Percentiles rank a stretch among this genome's conserved stretches.
Conservation (phyloP, 2,329 filamentous ascomycete species). For the Colletotrichum kahawae region DNA sequence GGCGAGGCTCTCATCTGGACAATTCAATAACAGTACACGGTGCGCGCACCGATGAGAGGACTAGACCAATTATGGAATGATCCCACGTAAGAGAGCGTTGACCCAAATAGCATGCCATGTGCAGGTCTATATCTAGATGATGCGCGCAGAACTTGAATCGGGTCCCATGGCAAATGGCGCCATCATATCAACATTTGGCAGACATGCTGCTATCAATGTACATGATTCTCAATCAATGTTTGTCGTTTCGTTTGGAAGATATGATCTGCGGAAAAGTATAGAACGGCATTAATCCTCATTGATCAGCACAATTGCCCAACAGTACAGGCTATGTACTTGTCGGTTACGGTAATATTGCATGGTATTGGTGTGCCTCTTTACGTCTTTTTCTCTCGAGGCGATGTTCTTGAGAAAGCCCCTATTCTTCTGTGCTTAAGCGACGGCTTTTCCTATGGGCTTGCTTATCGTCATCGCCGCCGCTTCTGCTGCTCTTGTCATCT, state of each 20-base stretch:
- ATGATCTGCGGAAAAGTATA: not conserved
- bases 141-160: not conserved
- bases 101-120: not conserved
- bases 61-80: constrained; percentile 27
- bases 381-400: not conserved
- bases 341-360: not conserved
- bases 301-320: not conserved
- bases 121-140: not conserved
- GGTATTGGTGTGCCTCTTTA: not conserved
- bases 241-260: not conserved
- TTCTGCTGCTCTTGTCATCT: no score
- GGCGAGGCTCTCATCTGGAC: constrained; percentile 27
- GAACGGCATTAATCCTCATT: not conserved
- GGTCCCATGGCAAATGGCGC: not conserved
- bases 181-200: not conserved
- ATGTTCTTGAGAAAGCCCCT: not conserved
- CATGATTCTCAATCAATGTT: not conserved
- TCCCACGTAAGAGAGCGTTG: not conserved
- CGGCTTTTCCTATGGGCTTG: no score
- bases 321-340: not conserved
- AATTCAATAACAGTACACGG: constrained; percentile 31
- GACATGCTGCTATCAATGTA: not conserved
- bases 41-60: constrained; percentile 39
- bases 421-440: not conserved
- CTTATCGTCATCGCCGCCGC: no score